These are phyloP conservation scores for Neurospora intermedia DNA, from an alignment of 495 filamentous ascomycete species.

Conservation along the genomic window DNA sequence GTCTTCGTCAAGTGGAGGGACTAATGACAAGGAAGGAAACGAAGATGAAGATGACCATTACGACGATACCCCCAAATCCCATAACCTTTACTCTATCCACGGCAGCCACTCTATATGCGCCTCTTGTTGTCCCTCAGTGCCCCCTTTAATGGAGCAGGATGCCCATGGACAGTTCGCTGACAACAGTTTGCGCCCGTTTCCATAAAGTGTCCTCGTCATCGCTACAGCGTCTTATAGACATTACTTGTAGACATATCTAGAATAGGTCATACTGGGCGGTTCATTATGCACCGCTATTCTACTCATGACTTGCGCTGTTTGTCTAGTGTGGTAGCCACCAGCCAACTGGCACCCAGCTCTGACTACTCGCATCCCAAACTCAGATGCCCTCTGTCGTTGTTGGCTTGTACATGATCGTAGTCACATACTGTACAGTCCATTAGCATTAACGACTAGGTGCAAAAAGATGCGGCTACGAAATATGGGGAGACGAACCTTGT, in stretches of 20 bases:
- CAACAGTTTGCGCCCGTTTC: not conserved
- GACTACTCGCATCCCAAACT: not conserved
- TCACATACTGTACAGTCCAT: constrained; percentile 64
- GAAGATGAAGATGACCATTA: not conserved
- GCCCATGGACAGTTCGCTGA: not conserved
- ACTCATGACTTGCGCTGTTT: not conserved
- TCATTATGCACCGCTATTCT: not conserved
- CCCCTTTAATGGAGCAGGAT: not conserved
- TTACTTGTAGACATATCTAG: not conserved
- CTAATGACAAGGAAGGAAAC: constrained; percentile 24
- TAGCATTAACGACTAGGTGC: not conserved
- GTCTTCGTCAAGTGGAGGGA: constrained; percentile 88
- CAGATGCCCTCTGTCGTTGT: constrained; percentile 33
- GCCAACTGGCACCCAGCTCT: not conserved
- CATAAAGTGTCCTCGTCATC: not conserved
- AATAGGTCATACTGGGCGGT: not conserved
- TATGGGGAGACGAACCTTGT: constrained; percentile 52
- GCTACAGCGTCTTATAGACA: not conserved
- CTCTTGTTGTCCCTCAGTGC: not conserved
- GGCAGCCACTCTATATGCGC: not conserved
- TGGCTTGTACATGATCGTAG: constrained; percentile 95
- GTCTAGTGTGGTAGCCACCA: not conserved
- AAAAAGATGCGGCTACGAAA: not conserved
- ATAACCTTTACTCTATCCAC: not conserved
- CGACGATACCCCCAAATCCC: not conserved